phyloP scores from a whole-genome alignment of 768 basidiomycete species.

The Favolaschia claudopus region DNA sequence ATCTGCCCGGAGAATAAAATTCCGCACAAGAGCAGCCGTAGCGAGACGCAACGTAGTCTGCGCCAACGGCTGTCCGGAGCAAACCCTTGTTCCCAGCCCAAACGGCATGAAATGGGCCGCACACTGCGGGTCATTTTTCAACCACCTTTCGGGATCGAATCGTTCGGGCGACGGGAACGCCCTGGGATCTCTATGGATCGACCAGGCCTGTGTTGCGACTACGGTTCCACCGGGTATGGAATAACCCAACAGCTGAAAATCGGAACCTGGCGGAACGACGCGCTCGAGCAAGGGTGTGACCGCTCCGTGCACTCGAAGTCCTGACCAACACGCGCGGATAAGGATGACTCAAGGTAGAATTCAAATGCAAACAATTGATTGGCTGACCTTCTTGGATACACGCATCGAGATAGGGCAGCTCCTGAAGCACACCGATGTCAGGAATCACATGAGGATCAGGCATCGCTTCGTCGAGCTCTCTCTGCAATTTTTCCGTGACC shows the following conservation, averaged over 20 bases:
- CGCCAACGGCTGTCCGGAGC: slow-evolving; percentile 79
- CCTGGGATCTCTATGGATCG: slow-evolving; percentile 73
- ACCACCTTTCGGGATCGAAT: slow-evolving; percentile 83
- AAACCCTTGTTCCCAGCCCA: slow-evolving; percentile 74
- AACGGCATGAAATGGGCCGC: slow-evolving; percentile 77
- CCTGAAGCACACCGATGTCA: slow-evolving; percentile 63
- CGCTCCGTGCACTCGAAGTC: slow-evolving; percentile 72
- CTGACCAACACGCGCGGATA: slow-evolving; percentile 46
- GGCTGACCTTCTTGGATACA: slow-evolving; percentile 69
- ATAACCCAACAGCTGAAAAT: slow-evolving; percentile 81
- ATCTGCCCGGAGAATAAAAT: slow-evolving; percentile 70
- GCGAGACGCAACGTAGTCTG: slow-evolving; percentile 69
- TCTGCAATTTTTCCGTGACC: slow-evolving; percentile 69
- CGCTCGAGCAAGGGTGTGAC: slow-evolving; percentile 78
- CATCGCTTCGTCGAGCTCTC: slow-evolving; percentile 76
- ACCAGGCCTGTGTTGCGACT: slow-evolving; percentile 84
- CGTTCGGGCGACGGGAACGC: slow-evolving; percentile 76
- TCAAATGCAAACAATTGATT: background rate
- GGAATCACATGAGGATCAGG: slow-evolving; percentile 67
- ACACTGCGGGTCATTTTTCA: slow-evolving; percentile 61
- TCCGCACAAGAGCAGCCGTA: slow-evolving; percentile 63
- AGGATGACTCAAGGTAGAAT: no score
- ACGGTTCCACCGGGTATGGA: slow-evolving; percentile 78
- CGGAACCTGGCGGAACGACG: slow-evolving; percentile 71
- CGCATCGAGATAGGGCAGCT: slow-evolving; percentile 59